These are phyloP conservation scores for Brassica hybrid DNA, from an alignment of 441 rosid genomes.

Conservation along the genomic window DNA sequence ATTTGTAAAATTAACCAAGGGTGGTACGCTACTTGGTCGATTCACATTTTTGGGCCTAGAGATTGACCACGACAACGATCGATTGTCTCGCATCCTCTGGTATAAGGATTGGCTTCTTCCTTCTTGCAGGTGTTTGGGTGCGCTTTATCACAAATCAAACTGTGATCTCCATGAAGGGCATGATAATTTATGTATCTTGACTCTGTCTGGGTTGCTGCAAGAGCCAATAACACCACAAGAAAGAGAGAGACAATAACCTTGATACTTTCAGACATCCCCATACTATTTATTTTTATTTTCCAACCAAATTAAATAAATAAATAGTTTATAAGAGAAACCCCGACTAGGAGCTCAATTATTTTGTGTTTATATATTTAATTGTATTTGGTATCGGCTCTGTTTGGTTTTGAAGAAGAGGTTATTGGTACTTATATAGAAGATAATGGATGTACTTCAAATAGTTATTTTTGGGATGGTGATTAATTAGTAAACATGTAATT, in stretches of 20 bases:
- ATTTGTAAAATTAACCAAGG: neutral
- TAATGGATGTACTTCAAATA: neutral
- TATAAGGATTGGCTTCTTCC: slow-evolving; percentile 9
- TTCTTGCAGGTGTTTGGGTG: neutral
- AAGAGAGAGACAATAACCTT: slow-evolving; percentile 13
- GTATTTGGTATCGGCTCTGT: neutral
- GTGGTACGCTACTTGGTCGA: neutral
- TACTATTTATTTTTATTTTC: neutral
- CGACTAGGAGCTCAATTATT: too few relatives aligned
- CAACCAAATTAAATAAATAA: slow-evolving; percentile 19
- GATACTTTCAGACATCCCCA: slow-evolving; percentile 34
- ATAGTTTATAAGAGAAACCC: slow-evolving; percentile 7
- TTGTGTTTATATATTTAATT: slow-evolving; percentile 3
- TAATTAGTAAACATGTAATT: neutral
- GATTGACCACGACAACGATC: slow-evolving; percentile 16
- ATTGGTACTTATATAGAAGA: neutral
- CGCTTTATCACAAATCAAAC: neutral
- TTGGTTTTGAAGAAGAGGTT: neutral
- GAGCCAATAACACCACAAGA: too few relatives aligned
- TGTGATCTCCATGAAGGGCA: neutral
- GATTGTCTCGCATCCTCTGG: neutral
- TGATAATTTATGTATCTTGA: neutral
- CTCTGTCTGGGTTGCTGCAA: neutral
- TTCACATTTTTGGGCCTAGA: neutral
- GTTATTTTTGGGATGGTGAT: neutral